These are phyloP conservation scores for Penicillium aurantiogriseum DNA, from an alignment of 2,329 filamentous ascomycete genomes.

Conservation along the genomic window DNA sequence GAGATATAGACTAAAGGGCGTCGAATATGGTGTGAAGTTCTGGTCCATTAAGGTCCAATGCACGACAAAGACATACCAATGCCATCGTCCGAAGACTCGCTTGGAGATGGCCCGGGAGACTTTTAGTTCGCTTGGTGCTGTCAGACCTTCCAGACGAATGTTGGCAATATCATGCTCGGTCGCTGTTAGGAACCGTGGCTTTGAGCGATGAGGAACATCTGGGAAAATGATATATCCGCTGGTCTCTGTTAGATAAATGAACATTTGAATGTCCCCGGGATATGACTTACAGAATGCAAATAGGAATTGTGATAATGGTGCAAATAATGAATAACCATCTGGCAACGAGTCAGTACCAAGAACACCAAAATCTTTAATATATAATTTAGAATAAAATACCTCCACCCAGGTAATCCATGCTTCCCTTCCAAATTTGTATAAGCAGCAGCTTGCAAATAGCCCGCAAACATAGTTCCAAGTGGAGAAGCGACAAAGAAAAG, in stretches of 20 bases:
- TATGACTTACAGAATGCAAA: constrained; percentile 13
- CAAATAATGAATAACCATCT: constrained; percentile 35
- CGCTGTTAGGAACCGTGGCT: constrained; percentile 11
- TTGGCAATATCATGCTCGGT: constrained; percentile 19
- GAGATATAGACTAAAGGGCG: constrained; percentile 45
- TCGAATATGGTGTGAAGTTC: constrained; percentile 35
- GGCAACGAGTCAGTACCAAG: neutral
- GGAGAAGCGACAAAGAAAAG: constrained; percentile 18
- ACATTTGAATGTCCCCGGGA: neutral
- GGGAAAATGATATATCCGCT: constrained; percentile 29
- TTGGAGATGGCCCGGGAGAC: constrained; percentile 38
- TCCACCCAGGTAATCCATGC: constrained; percentile 9
- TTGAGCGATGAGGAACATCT: constrained; percentile 31
- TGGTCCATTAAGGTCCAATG: constrained; percentile 43
- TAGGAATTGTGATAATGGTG: constrained; percentile 23
- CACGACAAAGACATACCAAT: constrained; percentile 41
- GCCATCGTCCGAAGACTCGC: constrained; percentile 42
- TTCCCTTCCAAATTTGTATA: constrained; percentile 18
- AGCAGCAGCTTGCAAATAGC: constrained; percentile 18
- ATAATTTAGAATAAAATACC: neutral
- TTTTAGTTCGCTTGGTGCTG: constrained; percentile 31
- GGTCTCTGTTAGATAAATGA: neutral
- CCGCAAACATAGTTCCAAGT: constrained; percentile 19
- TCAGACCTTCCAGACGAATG: constrained; percentile 21
- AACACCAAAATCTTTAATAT: neutral